A percentile compares a stretch with the other conserved stretches of the same genome.
Conservation (phyloP, 2,329 filamentous ascomycete species). For the Botryotinia calthae region DNA sequence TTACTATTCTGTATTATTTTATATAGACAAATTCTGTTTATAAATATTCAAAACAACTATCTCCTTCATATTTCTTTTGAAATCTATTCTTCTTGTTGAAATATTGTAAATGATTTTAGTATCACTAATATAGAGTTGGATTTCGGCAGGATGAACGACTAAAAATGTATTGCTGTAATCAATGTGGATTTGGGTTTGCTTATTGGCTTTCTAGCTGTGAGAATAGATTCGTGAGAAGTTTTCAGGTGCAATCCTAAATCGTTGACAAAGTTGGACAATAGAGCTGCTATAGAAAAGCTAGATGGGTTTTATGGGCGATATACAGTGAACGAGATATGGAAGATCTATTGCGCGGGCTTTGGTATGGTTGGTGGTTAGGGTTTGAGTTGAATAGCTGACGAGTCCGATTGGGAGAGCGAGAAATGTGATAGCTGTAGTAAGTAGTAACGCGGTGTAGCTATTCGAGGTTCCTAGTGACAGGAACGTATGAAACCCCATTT, state of each 20-base stretch:
- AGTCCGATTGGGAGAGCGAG: not conserved
- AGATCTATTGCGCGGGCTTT: slow-evolving; percentile 1
- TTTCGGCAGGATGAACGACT: not conserved
- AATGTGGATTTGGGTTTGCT: not conserved
- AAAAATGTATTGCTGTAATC: slow-evolving; percentile 12
- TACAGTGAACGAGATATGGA: not conserved
- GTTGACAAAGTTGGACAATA: not conserved
- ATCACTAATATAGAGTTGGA: slow-evolving; percentile 5
- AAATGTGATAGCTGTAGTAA: not conserved
- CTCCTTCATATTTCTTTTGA: slow-evolving; percentile 12
- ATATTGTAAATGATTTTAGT: not conserved
- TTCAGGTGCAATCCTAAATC: not conserved
- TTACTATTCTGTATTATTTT: not conserved
- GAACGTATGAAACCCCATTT: not conserved
- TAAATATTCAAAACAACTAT: slow-evolving; percentile 12
- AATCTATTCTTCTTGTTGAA: not conserved
- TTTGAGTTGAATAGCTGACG: not conserved
- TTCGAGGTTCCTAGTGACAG: too few species aligned
- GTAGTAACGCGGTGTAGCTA: not conserved
- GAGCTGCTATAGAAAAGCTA: slow-evolving; percentile 17
- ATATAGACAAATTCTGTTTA: not conserved
- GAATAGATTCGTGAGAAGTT: slow-evolving; percentile 6
- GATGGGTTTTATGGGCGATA: slow-evolving; percentile 1
- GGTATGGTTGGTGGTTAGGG: not conserved
- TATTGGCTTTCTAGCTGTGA: slow-evolving; percentile 12